These are phyloP conservation scores for Phytophthora palmivora DNA, from an alignment of 352 stramenopile species.

Conservation along the genomic window DNA sequence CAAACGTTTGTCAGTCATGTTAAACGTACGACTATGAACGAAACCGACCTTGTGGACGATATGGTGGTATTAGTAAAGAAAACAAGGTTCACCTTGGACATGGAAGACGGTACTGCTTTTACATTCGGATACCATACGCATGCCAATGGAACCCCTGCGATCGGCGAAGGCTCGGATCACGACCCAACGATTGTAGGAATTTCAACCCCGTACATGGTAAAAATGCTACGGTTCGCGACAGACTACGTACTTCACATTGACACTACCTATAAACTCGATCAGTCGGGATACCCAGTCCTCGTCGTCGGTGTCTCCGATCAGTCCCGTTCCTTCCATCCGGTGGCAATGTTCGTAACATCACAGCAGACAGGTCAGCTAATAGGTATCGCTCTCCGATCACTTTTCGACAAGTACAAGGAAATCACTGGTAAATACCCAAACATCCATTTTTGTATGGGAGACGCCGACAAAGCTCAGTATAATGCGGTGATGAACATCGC, in stretches of 20 bases:
- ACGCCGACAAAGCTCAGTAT: background rate
- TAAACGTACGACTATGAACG: too few relatives aligned
- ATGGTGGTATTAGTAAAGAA: too few relatives aligned
- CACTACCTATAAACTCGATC: conserved; percentile 11
- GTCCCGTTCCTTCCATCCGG: background rate
- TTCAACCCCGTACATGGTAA: conserved; percentile 10
- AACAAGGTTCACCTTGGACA: too few relatives aligned
- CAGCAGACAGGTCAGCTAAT: conserved; percentile 1
- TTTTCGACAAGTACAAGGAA: background rate
- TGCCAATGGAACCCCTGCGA: too few relatives aligned
- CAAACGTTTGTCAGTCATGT: too few relatives aligned
- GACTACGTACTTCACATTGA: conserved; percentile 10
- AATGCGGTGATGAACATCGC: background rate
- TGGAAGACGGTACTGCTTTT: too few relatives aligned
- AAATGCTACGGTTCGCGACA: background rate
- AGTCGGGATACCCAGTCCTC: conserved; percentile 2
- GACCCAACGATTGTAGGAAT: conserved; percentile 7
- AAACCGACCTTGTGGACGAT: too few relatives aligned
- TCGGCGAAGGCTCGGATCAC: too few relatives aligned
- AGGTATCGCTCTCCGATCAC: background rate
- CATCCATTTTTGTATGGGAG: background rate
- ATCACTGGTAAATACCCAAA: background rate
- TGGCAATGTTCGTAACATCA: conserved; percentile 2
- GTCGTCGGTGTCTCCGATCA: conserved; percentile 10
- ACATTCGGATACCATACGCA: too few relatives aligned